These are phyloP conservation scores for Dillenia turbinata DNA, from an alignment of 164 flowering plant species.

Conservation along the genomic window DNA sequence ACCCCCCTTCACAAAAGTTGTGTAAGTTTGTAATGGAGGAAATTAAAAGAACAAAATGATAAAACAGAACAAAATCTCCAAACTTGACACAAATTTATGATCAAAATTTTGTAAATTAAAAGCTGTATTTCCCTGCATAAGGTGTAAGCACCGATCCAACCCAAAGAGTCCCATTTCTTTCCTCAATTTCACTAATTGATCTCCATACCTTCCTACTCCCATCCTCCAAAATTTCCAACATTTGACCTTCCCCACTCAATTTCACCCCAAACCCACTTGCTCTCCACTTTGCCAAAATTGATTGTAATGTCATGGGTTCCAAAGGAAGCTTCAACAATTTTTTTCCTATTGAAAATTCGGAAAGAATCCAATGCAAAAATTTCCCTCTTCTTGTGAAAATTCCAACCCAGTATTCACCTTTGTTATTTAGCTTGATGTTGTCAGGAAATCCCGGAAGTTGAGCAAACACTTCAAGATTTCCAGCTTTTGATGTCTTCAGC, in stretches of 20 bases:
- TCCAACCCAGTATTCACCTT: constrained; percentile 17
- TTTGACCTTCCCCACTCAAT: no score
- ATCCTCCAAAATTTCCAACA: no score
- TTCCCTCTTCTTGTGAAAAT: constrained; percentile 1
- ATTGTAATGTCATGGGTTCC: constrained; percentile 4
- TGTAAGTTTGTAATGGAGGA: no score
- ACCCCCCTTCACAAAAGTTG: no score
- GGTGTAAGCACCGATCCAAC: constrained; percentile 42
- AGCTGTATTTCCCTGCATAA: constrained; percentile 23
- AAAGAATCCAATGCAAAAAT: not conserved
- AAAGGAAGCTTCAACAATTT: constrained; percentile 16
- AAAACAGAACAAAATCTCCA: no score
- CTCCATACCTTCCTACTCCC: no score
- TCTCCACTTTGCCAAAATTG: not conserved
- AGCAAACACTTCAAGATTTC: constrained; percentile 5
- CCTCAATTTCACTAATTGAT: no score
- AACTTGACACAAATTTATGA: no score
- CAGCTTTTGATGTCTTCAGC: constrained; percentile 16
- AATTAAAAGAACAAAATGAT: no score
- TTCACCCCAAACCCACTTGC: constrained; percentile 17
- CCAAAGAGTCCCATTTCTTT: constrained; percentile 27
- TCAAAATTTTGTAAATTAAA: no score
- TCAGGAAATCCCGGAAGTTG: constrained; percentile 13
- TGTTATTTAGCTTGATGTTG: constrained; percentile 9
- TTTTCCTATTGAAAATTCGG: not conserved